These are phyloP conservation scores for Boletus subcaerulescens DNA, from an alignment of 768 basidiomycete genomes.

Conservation along the genomic window DNA sequence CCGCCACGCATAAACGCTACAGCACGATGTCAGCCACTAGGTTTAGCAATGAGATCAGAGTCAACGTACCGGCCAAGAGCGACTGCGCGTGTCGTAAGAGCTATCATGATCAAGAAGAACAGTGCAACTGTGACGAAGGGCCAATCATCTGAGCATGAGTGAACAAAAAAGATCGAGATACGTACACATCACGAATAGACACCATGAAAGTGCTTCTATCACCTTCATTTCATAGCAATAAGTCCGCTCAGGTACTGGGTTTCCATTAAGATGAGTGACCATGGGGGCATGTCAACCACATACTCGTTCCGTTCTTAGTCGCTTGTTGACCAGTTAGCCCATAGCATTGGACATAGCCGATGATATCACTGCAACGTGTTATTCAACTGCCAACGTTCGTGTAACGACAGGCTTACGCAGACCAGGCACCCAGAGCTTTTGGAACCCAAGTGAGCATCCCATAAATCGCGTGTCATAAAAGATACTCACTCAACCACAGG, in stretches of 20 bases:
- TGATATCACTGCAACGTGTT: slow-evolving; percentile 54
- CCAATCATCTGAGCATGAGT: background rate
- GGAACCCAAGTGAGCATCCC: slow-evolving; percentile 6
- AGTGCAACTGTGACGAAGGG: slow-evolving; percentile 34
- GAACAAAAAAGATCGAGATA: slow-evolving; percentile 5
- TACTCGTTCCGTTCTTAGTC: slow-evolving; percentile 57
- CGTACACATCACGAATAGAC: slow-evolving; percentile 55
- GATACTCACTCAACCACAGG: slow-evolving; percentile 65
- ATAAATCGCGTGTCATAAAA: background rate
- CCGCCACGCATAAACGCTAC: slow-evolving; percentile 31
- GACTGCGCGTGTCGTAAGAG: slow-evolving; percentile 46
- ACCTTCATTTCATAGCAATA: slow-evolving; percentile 83
- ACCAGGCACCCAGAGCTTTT: slow-evolving; percentile 74
- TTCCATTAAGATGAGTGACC: slow-evolving; percentile 4
- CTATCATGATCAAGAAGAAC: slow-evolving; percentile 54
- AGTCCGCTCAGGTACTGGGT: slow-evolving; percentile 48
- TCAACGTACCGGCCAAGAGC: slow-evolving; percentile 29
- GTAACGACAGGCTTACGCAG: slow-evolving; percentile 45
- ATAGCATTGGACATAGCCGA: slow-evolving; percentile 63
- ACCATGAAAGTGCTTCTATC: slow-evolving; percentile 77
- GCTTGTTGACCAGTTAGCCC: slow-evolving; percentile 41
- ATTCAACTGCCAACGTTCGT: background rate
- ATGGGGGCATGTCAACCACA: slow-evolving; percentile 18
- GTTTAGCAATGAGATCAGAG: background rate
- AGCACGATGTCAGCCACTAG: background rate